Percentiles rank a stretch among this genome's conserved stretches.
phyloP scores from a whole-genome alignment of 1,139 yeast species.

The Suhomyces bokatorum region DNA sequence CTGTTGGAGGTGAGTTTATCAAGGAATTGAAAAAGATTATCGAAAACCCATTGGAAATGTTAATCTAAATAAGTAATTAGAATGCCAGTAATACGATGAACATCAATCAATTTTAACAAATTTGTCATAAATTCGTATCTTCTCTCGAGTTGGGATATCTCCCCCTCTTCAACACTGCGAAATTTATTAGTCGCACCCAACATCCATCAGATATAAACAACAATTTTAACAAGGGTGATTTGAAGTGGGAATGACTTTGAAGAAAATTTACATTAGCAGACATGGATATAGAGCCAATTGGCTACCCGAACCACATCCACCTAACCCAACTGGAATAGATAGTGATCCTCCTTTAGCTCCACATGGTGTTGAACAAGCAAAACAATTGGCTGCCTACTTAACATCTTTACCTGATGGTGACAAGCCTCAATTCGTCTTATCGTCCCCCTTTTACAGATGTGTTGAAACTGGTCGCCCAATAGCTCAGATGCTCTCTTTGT shows the following conservation, averaged over 20 bases:
- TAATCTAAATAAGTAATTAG: constrained; percentile 50
- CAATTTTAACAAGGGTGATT: too few relatives aligned
- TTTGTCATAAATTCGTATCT: not conserved
- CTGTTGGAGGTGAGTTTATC: constrained; percentile 96
- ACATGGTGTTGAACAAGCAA: constrained; percentile 80
- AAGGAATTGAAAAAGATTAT: constrained; percentile 85
- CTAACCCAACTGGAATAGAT: constrained; percentile 77
- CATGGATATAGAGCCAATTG: constrained; percentile 85
- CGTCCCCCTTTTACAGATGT: constrained; percentile 90
- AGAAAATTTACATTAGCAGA: constrained; percentile 52
- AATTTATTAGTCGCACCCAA: too few relatives aligned
- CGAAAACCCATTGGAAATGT: constrained; percentile 94
- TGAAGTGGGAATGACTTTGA: constrained; percentile 36
- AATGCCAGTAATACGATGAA: not conserved
- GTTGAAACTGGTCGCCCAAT: constrained; percentile 76
- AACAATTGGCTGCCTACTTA: constrained; percentile 61
- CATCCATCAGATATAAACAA: too few relatives aligned
- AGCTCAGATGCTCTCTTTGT: constrained; percentile 54
- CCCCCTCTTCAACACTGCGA: too few relatives aligned
- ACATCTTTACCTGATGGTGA: constrained; percentile 38
- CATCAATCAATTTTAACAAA: not conserved
- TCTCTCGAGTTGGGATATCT: too few relatives aligned
- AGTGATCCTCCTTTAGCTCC: constrained; percentile 80
- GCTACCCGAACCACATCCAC: constrained; percentile 75
- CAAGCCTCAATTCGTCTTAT: constrained; percentile 61